Evolutionary conservation across 768 basidiomycete genomes (phyloP).

Genomic region (Dacryopinax primogenitus): DNA sequence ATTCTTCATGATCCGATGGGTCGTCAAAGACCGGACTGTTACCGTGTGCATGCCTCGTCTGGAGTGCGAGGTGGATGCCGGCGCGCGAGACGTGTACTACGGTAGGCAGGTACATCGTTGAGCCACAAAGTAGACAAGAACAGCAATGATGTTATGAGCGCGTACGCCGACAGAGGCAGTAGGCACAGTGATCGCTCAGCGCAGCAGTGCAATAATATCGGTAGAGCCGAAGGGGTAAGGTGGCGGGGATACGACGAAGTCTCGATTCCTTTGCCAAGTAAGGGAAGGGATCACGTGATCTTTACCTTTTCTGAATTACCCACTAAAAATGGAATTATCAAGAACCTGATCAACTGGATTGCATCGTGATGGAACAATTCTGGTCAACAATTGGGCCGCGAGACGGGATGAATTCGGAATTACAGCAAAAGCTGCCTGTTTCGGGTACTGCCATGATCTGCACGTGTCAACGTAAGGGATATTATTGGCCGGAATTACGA

Average conservation of each 20-base stretch:
- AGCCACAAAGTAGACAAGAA: neutral
- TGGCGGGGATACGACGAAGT: neutral
- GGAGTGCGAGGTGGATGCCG: neutral
- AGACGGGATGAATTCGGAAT: neutral
- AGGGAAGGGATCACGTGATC: neutral
- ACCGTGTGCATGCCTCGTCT: neutral
- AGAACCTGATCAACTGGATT: too few species aligned
- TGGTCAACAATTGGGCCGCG: too few species aligned
- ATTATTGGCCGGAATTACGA: neutral
- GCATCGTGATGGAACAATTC: too few species aligned
- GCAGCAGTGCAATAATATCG: too few species aligned
- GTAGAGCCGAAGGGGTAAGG: too few species aligned
- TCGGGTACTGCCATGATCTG: neutral
- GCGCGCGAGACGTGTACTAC: neutral
- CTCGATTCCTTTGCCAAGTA: neutral
- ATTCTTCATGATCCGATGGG: constrained; percentile 11
- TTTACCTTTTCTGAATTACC: neutral
- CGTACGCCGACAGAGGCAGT: too few species aligned
- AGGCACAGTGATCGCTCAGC: too few species aligned
- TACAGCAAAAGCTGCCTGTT: neutral
- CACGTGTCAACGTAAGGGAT: neutral
- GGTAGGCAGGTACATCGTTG: neutral
- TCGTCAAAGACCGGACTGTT: neutral
- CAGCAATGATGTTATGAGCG: neutral
- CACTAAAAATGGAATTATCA: too few species aligned